phyloP scores from a whole-genome alignment of 2,329 filamentous ascomycete genomes.

The Botrytis byssoidea region DNA sequence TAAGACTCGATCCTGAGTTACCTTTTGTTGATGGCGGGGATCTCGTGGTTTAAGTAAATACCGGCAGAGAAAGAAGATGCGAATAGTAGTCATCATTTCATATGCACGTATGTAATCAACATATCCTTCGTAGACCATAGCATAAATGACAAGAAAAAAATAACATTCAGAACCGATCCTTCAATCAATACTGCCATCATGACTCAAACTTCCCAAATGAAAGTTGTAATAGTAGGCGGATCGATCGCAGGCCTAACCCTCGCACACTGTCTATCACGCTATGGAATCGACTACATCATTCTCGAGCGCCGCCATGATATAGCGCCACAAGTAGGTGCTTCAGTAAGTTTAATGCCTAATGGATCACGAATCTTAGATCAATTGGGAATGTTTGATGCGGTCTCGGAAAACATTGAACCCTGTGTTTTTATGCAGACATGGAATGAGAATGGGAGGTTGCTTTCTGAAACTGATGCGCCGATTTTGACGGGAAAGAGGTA shows the following conservation, averaged over 20 bases:
- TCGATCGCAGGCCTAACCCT: slow-evolving; percentile 30
- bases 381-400: slow-evolving; percentile 42
- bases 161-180: neutral
- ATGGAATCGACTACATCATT: slow-evolving; percentile 31
- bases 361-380: slow-evolving; percentile 51
- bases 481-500: slow-evolving; percentile 27
- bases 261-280: slow-evolving; percentile 29
- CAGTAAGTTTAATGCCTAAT: slow-evolving; percentile 40
- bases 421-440: slow-evolving; percentile 21
- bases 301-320: slow-evolving; percentile 30
- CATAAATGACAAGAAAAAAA: neutral
- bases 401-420: slow-evolving; percentile 23
- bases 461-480: slow-evolving; percentile 23
- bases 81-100: neutral
- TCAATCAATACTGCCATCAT: neutral
- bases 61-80: neutral
- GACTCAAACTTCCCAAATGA: slow-evolving; percentile 22
- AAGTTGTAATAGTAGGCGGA: slow-evolving; percentile 31
- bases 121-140: neutral
- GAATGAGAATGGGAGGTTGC: slow-evolving; percentile 23
- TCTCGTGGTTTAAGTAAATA: neutral
- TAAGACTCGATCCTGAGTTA: neutral
- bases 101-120: neutral
- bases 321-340: slow-evolving; percentile 29
- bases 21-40: neutral